Evolutionary conservation across 257 asterid genomes (phyloP), one percentile per base, ranked within the genome.

Genomic region (Penstemon newberryi): DNA sequence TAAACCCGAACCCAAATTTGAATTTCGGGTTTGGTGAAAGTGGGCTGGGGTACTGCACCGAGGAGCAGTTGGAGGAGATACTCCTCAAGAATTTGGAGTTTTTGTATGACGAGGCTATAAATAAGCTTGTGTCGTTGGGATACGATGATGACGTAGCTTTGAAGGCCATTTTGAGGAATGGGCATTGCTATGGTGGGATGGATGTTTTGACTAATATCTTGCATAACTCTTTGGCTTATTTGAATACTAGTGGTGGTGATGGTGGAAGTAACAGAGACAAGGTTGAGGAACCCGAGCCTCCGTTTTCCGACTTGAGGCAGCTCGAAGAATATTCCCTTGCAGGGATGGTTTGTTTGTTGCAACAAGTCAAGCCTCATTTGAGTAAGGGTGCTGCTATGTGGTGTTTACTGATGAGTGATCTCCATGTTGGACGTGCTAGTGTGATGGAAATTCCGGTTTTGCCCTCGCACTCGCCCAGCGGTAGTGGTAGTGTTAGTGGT

Each of bases 371-470:
- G 80, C 96, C 96, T 9, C 89, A 85, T 66, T 69, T 91, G 85
- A 89, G 87, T 54, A 87, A 79, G 60, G 96, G 90, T 11, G 96
- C 89, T 40, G 96, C 97, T 0, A 89, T 94, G 99, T 91, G 97
- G 99, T 89, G 96, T 80, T 83, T 94, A 74, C 69, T 94, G 67
- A 87, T 87, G 94, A 87, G 91, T 67, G 96, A 89, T 78, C 91
- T 94, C 65, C 96, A 91, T 50, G 89, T 89, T 6, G 96, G 91
- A 42, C 82, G 95, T 13, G 97, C 97, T n/a, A 90, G 96, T 12
- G 85, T 82, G 73, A 84, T 90, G 91, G 99, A 93, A 12, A 70
- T 90, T 33, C 99, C 99, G 0, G 84, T 80, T 60, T 67, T 78
- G 60, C 89, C 90, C 8, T 82, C 84, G 60, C 89, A 89, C 8